Base-by-base conservation (phyloP, 1,139 yeast species). In the Pneumocystis wakefieldiae region DNA sequence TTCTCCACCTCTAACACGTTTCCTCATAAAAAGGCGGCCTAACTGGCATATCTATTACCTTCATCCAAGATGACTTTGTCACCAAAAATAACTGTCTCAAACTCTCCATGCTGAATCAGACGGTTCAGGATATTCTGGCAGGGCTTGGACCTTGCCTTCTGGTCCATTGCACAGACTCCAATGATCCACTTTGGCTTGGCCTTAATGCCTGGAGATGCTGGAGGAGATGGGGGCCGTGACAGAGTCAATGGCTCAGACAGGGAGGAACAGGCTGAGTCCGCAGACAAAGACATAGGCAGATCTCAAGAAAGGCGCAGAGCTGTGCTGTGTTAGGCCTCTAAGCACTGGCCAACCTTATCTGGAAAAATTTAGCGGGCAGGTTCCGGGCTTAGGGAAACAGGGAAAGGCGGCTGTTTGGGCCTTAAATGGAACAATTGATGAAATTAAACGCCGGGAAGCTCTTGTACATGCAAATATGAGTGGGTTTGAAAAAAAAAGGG, bases 141-240 rank as follows among this genome's bases (percentile, higher is more conserved):
- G 1, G 99, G 98, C 75, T 94, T 94, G 55, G 95, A 87, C 72
- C 95, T 80, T 0, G 91, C 98, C 74, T 94, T 94, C 64, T 92
- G 85, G 74, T 94, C 98, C 97, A 94, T 91, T 8, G 99, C 99
- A 77, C 98, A 94, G 0, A 94, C 96, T 60, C 99, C 99, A 70
- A 94, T 89, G 90, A 48, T 98, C 98, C 55, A 48, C 24, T 48
- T 48, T 15, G 55, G 55, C 4, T 48, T 48, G 2, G 55, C 28
- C 14, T 48, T 48, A 24, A 48, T 15, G 1, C 32, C 12, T 48
- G 55, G 55, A 6, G 55, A 48, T 12, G 29, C 28, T 5, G 53
- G 53, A 5, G 55, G 55, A 2, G 55, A 48, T 24, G 55, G 15
- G 10, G 55, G 55, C 17, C 10, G 55, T 10, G 55, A 48, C 4